Evolutionary conservation across 768 basidiomycete species (phyloP), one percentile per base, ranked within the genome.

Genomic region (Lactarius pseudohatsudake): DNA sequence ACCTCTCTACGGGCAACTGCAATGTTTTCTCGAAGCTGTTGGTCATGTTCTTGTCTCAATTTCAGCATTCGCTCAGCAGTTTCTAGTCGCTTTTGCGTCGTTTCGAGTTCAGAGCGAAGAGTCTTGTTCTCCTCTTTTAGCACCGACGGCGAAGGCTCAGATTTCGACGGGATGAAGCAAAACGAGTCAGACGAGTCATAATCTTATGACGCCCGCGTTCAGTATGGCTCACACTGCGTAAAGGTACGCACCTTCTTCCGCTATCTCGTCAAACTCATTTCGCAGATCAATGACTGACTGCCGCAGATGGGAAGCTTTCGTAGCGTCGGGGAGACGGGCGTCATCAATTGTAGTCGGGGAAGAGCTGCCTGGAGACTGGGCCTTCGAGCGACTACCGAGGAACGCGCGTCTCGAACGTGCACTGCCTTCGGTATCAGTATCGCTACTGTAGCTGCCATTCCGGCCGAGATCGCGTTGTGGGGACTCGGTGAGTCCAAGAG

Each of bases 181-280:
- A 92, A 93, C 0, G 91, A 93, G 69, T 90, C 92, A 1, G 91
- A 88, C 64, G 91, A 81, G 38, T 90, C 87, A 69, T 88, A 85
- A 41, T 61, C 64, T 70, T 57, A 47, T 43, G 4, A 0, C 43
- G 30, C 58, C 43, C 28, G 18, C 59, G 54, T 41, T 53, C 53
- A 61, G 41, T 53, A 34, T 30, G n/a, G 67, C 43, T 30, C 43
- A 47, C 38, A 30, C 32, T 6, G 11, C 2, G 5, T 54, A 34
- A 28, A 16, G 15, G 22, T 45, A 71, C 79, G 16, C 67, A 89
- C 91, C 88, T 76, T 86, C 85, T 65, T 89, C 86, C n/a, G 72
- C 77, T 58, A 87, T 85, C 59, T 87, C 86, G 61, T 90, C 88
- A 55, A 83, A 81, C 45, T 86, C 85, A 57, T 85, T 81, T 30